Percentiles rank a stretch among this genome's conserved stretches.
Conservation (phyloP, 1,284 basidiomycete species). For the Mycosarcoma maydis region DNA sequence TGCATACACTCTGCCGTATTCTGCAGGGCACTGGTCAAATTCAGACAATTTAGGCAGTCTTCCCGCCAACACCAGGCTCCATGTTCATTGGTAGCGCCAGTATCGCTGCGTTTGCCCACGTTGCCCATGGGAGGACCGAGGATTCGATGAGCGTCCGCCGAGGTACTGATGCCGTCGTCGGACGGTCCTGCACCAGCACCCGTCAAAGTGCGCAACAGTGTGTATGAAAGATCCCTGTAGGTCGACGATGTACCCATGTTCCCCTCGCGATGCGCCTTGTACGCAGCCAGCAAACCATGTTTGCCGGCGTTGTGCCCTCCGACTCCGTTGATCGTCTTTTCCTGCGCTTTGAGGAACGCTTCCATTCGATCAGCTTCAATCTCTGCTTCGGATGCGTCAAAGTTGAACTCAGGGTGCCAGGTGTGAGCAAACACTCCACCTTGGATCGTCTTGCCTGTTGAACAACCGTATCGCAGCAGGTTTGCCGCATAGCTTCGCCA, state of each 20-base stretch:
- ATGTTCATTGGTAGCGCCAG: slow-evolving; percentile 72
- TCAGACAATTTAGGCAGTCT: slow-evolving; percentile 78
- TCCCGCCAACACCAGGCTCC: slow-evolving; percentile 88
- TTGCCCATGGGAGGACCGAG: slow-evolving; percentile 64
- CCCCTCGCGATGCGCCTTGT: slow-evolving; percentile 28
- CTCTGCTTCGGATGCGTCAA: slow-evolving; percentile 70
- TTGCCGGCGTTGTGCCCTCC: slow-evolving; percentile 36
- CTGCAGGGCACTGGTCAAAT: slow-evolving; percentile 80
- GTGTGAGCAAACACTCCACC: slow-evolving; percentile 77
- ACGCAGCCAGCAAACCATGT: slow-evolving; percentile 42
- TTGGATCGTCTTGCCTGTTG: background rate
- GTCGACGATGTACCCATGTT: slow-evolving; percentile 23
- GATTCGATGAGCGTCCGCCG: slow-evolving; percentile 72
- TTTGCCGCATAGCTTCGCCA: slow-evolving; percentile 25
- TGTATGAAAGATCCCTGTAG: slow-evolving; percentile 53
- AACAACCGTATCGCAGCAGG: slow-evolving; percentile 9
- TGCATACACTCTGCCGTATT: slow-evolving; percentile 79
- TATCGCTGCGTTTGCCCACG: slow-evolving; percentile 70
- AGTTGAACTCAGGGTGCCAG: slow-evolving; percentile 83
- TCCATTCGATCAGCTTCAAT: slow-evolving; percentile 44
- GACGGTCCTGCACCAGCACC: slow-evolving; percentile 36
- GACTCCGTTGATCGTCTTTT: slow-evolving; percentile 48
- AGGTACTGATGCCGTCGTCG: slow-evolving; percentile 72
- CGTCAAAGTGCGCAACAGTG: slow-evolving; percentile 50
- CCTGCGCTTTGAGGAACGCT: slow-evolving; percentile 31